A percentile compares a stretch with the other conserved stretches of the same genome.
These are phyloP conservation scores for Ligustrum vulgare DNA, from an alignment of 257 asterid species.

Conservation along the genomic window DNA sequence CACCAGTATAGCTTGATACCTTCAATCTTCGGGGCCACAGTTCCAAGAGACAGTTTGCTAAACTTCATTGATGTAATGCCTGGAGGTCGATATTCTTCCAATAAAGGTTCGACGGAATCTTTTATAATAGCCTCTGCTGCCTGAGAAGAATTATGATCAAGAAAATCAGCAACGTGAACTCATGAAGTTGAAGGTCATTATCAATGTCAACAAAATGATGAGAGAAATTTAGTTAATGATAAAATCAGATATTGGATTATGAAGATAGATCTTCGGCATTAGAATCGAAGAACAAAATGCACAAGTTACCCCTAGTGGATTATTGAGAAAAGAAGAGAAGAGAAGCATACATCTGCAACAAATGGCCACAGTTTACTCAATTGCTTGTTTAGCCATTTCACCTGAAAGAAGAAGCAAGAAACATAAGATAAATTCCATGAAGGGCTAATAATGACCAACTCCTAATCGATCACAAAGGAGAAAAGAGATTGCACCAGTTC, in stretches of 20 bases:
- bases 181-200: conserved; percentile 14
- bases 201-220: conserved; percentile 1
- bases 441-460: conserved; percentile 6
- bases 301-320: neutral
- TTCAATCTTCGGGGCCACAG: conserved; percentile 98
- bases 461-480: conserved; percentile 5
- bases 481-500: neutral
- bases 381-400: conserved; percentile 94
- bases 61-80: conserved; percentile 88
- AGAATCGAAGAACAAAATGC: neutral
- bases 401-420: conserved; percentile 53
- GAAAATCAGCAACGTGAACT: conserved; percentile 17
- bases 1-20: conserved; percentile 44
- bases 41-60: conserved; percentile 92
- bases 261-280: neutral
- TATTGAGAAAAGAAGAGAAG: conserved; percentile 3
- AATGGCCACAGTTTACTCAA: conserved; percentile 91
- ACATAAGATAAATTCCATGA: conserved; percentile 5
- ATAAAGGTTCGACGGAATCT: conserved; percentile 91
- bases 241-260: neutral
- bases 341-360: conserved; percentile 88
- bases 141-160: conserved; percentile 43
- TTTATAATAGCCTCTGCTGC: conserved; percentile 95
- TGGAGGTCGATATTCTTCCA: conserved; percentile 92
- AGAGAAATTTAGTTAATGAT: conserved; percentile 16